Evolutionary conservation across 371 early-diverging fungal species (phyloP), one percentile per base, ranked within the genome.

Genomic region (Lichtheimia hyalospora): DNA sequence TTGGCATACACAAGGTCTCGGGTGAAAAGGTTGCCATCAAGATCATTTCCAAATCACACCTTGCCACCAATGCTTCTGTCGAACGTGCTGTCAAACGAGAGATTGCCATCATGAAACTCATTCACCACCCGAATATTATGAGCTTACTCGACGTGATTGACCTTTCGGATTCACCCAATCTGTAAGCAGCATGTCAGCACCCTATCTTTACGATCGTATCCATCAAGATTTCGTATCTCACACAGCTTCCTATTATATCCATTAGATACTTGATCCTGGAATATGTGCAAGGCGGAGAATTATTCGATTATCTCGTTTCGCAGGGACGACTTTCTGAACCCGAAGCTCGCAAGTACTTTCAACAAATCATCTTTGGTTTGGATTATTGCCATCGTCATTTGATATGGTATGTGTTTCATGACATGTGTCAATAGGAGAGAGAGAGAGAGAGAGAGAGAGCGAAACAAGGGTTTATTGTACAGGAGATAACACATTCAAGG

Each of bases 221-320:
- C 46, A 12, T 21, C 46, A n/a, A 15, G 44, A 4, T 44, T 41
- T 42, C 18, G 13, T 15, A 14, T 23, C 10, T 18, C 39, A 34
- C n/a, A n/a, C n/a, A 39, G 18, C 5, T 41, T 54, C 13, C 25
- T 52, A 12, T 28, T 28, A 28, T 16, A 23, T 28, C 28, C 13
- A 24, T 46, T 59, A 92, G 92, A 43, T 96, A 92, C 75, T 73
- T 99, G 61, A 87, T 99, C n/a, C 84, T 97, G 85, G 98, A 98
- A 71, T 94, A 94, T 74, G 90, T 96, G 62, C 90, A 91, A 66
- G 99, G 99, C 63, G 96, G 95, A 60, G 98, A 98, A 84, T 82
- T 99, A 62, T 95, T 97, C 68, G 96, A 98, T 60, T 90, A 94
- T 64, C 78, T 99, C 16, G 90, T 96, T 18, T 89, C 92, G 61